phyloP scores from a whole-genome alignment of 129 eudicot species.

The Flaveria trinervia region DNA sequence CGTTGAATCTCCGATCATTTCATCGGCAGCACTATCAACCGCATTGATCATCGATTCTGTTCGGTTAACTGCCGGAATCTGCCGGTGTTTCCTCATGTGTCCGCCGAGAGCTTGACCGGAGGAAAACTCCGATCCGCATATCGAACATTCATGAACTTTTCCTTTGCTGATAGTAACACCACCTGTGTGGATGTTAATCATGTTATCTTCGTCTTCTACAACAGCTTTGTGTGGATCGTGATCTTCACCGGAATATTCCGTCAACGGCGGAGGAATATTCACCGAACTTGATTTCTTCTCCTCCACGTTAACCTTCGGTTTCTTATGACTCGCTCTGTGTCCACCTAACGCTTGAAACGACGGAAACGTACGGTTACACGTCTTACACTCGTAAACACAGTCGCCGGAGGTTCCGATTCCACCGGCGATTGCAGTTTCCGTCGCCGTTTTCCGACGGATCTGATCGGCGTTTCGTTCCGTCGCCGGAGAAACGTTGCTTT shows the following conservation, averaged over 20 bases:
- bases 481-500: constrained; percentile 33
- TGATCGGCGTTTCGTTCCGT: constrained; percentile 1
- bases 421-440: neutral
- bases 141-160: constrained; percentile 76
- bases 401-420: no score
- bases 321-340: constrained; percentile 89
- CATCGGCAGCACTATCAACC: neutral
- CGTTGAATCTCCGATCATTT: constrained; percentile 8
- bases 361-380: constrained; percentile 74
- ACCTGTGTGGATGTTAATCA: neutral
- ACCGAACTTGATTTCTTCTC: constrained; percentile 21
- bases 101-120: constrained; percentile 98
- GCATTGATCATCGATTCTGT: neutral
- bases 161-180: neutral
- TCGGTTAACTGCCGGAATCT: constrained; percentile 27
- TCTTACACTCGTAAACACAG: constrained; percentile 71
- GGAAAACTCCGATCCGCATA: constrained; percentile 76
- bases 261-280: constrained; percentile 22
- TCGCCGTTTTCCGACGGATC: constrained; percentile 30
- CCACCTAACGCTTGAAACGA: constrained; percentile 97
- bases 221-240: constrained; percentile 22
- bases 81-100: constrained; percentile 86
- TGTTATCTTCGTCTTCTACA: constrained; percentile 23
- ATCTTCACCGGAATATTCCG: constrained; percentile 16
- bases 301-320: constrained; percentile 44